Evolutionary conservation across 2,329 filamentous ascomycete species (phyloP).

Genomic region (Colletotrichum filicis): DNA sequence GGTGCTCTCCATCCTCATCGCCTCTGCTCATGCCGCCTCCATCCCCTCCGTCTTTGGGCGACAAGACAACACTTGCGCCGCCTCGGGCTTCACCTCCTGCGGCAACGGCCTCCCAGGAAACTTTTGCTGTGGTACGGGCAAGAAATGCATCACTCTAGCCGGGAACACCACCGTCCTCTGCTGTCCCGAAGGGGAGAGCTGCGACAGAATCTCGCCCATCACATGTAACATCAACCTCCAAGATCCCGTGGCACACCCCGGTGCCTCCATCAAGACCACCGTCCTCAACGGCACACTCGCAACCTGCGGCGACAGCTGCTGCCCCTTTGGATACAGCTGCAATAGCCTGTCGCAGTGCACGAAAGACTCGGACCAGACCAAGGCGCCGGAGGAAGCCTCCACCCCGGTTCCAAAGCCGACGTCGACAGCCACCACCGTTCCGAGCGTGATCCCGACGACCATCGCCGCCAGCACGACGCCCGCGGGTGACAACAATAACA

Average conservation of each 20-base stretch:
- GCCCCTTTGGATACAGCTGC: constrained; percentile 79
- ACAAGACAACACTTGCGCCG: constrained; percentile 61
- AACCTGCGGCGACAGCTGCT: constrained; percentile 71
- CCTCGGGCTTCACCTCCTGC: constrained; percentile 63
- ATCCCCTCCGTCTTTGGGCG: constrained; percentile 55
- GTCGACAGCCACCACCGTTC: constrained; percentile 37
- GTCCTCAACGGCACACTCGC: constrained; percentile 66
- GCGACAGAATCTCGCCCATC: constrained; percentile 71
- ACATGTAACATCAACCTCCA: constrained; percentile 72
- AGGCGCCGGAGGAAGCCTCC: constrained; percentile 40
- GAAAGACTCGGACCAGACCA: constrained; percentile 61
- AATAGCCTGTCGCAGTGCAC: constrained; percentile 59
- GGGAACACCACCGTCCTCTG: constrained; percentile 76
- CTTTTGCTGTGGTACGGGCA: constrained; percentile 72
- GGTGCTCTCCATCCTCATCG: constrained; percentile 49
- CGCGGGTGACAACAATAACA: constrained; percentile 7
- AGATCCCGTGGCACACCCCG: constrained; percentile 65
- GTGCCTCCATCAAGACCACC: constrained; percentile 73
- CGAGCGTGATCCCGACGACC: constrained; percentile 37
- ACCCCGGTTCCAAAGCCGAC: constrained; percentile 36
- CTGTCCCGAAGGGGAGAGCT: constrained; percentile 70
- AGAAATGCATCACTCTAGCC: constrained; percentile 70
- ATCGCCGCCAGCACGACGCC: constrained; percentile 30
- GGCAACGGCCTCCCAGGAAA: constrained; percentile 65
- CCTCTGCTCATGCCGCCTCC: constrained; percentile 50